These are phyloP conservation scores for Volvariella surrecta DNA, from an alignment of 1,284 basidiomycete species.

Conservation along the genomic window DNA sequence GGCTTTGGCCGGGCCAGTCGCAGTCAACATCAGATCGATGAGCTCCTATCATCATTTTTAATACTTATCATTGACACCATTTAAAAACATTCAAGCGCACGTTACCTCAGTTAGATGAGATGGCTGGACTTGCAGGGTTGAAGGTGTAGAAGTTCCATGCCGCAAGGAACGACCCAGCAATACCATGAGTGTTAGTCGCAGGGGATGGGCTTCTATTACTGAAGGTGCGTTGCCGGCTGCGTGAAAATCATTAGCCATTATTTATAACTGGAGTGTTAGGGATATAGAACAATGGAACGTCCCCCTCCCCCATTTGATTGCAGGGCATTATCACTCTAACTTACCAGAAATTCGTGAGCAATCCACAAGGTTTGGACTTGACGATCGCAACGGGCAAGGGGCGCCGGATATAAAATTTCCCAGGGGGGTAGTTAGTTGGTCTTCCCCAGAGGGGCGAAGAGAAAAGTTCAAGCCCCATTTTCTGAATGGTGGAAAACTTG, in stretches of 20 bases:
- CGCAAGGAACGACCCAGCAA: conserved; percentile 20
- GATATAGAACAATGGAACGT: conserved; percentile 17
- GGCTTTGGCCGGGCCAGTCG: conserved; percentile 27
- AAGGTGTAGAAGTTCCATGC: conserved; percentile 25
- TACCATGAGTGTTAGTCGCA: conserved; percentile 7
- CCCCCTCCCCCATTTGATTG: too few relatives aligned
- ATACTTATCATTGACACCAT: neutral
- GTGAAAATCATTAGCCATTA: too few relatives aligned
- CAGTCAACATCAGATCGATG: conserved; percentile 25
- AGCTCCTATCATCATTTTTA: conserved; percentile 18
- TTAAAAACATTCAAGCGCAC: conserved; percentile 25
- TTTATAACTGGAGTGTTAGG: too few relatives aligned
- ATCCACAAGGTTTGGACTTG: too few relatives aligned
- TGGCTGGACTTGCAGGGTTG: conserved; percentile 23
- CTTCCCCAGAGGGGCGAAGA: too few relatives aligned
- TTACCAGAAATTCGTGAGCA: too few relatives aligned
- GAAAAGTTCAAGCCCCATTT: too few relatives aligned
- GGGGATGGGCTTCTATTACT: conserved; percentile 27
- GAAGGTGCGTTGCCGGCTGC: conserved; percentile 24
- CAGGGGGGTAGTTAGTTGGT: too few relatives aligned
- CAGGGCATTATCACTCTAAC: too few relatives aligned
- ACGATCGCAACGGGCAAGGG: too few relatives aligned
- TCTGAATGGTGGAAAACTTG: too few relatives aligned
- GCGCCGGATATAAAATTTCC: too few relatives aligned
- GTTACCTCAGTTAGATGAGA: conserved; percentile 23